phyloP scores from a whole-genome alignment of 345 rosid species.

The Dipteronia sinensis region DNA sequence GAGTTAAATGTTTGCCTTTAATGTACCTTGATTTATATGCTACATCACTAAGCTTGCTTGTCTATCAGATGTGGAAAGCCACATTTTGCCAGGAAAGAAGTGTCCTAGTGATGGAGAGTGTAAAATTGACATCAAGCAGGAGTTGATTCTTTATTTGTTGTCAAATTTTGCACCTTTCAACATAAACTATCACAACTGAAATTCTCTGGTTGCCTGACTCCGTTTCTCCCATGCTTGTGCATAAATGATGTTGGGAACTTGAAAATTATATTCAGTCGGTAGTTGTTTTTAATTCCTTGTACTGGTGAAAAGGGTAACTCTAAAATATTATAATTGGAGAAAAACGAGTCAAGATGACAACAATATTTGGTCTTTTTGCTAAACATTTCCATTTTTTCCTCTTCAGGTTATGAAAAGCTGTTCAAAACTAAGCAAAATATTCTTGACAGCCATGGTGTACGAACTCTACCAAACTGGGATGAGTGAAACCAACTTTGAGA shows the following conservation, averaged over 20 bases:
- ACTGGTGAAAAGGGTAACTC: not conserved
- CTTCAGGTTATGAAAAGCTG: slow-evolving; percentile 74
- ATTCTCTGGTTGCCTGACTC: not conserved
- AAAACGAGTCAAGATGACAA: not conserved
- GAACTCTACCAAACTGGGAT: slow-evolving; percentile 96
- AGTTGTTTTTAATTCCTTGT: not conserved
- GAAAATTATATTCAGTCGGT: not conserved
- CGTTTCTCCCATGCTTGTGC: not conserved
- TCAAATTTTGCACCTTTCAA: not conserved
- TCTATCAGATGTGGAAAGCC: not conserved
- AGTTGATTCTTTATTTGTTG: not conserved
- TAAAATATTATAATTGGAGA: not conserved
- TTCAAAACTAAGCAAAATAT: slow-evolving; percentile 74
- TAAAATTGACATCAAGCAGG: not conserved
- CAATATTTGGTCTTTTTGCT: not conserved
- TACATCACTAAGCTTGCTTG: not conserved
- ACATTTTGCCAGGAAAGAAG: not conserved
- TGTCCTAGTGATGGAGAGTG: not conserved
- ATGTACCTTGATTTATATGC: not conserved
- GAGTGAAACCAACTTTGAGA: slow-evolving; percentile 85
- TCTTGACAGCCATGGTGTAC: slow-evolving; percentile 88
- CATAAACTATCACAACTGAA: not conserved
- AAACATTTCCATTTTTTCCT: not conserved
- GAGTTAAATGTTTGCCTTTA: slow-evolving; percentile 29
- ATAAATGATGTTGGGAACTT: not conserved